Evolutionary conservation across 768 basidiomycete genomes (phyloP).

Genomic region (Tricholomella constricta): DNA sequence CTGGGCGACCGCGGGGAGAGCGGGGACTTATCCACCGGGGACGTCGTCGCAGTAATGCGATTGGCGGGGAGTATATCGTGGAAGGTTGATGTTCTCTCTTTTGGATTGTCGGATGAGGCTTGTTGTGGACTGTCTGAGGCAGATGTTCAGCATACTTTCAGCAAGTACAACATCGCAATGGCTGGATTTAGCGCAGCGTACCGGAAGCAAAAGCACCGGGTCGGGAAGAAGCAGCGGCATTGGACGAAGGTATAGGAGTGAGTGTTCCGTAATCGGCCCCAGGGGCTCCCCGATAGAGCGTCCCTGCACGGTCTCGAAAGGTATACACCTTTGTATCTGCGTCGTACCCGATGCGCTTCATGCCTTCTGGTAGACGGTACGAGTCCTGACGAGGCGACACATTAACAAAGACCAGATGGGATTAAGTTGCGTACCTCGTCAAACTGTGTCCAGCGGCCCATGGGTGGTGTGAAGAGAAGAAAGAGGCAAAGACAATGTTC

Average conservation of each 20-base stretch:
- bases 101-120: not conserved
- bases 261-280: conserved; percentile 48
- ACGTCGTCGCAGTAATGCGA: conserved; percentile 43
- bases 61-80: conserved; percentile 47
- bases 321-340: conserved; percentile 53
- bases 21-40: conserved; percentile 19
- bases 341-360: conserved; percentile 55
- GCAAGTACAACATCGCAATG: not conserved
- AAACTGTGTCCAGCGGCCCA: conserved; percentile 34
- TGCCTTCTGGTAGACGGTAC: conserved; percentile 44
- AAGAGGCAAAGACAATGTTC: not conserved
- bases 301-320: conserved; percentile 47
- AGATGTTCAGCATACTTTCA: not conserved
- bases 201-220: conserved; percentile 29
- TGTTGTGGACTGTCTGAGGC: conserved; percentile 8
- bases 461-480: conserved; percentile 4
- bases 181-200: conserved; percentile 7
- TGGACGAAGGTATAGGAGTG: conserved; percentile 30
- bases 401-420: too few relatives aligned
- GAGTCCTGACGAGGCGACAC: conserved; percentile 31
- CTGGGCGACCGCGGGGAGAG: conserved; percentile 8
- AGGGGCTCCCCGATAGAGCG: conserved; percentile 45
- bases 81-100: conserved; percentile 37
- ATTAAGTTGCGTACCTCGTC: conserved; percentile 33
- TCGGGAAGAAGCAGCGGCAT: conserved; percentile 21